Base-by-base conservation (phyloP, 148 eudicot genomes). In the Chenopodium berlandieri region DNA sequence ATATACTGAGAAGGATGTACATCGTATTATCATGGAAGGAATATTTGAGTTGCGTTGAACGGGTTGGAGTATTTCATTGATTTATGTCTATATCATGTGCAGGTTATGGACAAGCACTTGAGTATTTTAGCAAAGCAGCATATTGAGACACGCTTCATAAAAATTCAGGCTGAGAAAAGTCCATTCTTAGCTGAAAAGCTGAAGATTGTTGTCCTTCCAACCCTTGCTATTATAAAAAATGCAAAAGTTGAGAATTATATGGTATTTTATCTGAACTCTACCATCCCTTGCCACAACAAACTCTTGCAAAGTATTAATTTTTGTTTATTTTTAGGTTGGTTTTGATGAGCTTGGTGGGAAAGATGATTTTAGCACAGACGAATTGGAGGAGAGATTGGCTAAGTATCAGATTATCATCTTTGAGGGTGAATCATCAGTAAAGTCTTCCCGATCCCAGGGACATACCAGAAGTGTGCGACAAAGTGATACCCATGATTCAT, bases 21-120 rank as follows among this genome's bases (percentile, higher is more conserved):
- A 0, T 40, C 65, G n/a, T 2, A 58, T 44, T 30, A 23, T 75
- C 19, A 46, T 1, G 58, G 64, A 31, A 31, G 3, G 58, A 48
- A 56, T 31, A 2, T 23, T 25, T 32, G 50, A 56, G 78, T 80
- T 17, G 71, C 65, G 12, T 19, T 44, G 70, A 48, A 47, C 4
- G 9, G n/a, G 37, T 32, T 32, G 44, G 19, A 56, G 16, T 56
- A 56, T n/a, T 12, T 30, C 37, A 10, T 0, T 47, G 40, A 50
- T 56, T 8, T 48, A 13, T 67, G 4, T 50, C 11, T 69, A 32
- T 46, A 13, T 81, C 40, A 30, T 48, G 56, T 89, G 89, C 93
- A 96, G 95, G 99, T 96, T 52, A 78, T 96, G 92, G 97, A 94
- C 88, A 96, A 92, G 86, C 99, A 94, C 89, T 71, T 94, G 83